These are phyloP conservation scores for Acanthamoeba sp. DNA, from an alignment of 208 protist species.

Conservation along the genomic window DNA sequence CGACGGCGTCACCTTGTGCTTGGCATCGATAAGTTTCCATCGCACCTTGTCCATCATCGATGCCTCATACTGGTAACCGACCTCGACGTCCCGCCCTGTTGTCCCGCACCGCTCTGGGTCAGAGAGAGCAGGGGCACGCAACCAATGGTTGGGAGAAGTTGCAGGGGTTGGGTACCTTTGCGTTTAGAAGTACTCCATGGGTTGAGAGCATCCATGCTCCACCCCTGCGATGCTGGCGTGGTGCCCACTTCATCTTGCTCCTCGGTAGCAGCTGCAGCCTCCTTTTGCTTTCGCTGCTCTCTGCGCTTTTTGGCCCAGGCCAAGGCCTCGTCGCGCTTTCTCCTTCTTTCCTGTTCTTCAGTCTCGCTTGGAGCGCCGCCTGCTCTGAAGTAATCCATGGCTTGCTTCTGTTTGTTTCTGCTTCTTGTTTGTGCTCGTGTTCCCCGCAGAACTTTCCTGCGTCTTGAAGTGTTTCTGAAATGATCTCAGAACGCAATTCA, in stretches of 20 bases:
- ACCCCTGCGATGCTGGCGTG: not conserved
- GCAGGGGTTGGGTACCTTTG: not conserved
- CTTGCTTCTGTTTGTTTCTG: not conserved
- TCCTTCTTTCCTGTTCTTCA: not conserved
- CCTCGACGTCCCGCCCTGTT: not conserved
- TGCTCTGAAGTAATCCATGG: not conserved
- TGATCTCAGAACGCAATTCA: too few species aligned
- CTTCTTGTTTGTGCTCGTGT: not conserved
- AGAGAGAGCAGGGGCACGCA: too few species aligned
- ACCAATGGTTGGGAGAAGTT: too few species aligned
- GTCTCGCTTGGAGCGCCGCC: not conserved
- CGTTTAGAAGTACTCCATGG: not conserved
- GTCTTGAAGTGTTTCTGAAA: not conserved
- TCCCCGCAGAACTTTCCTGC: not conserved
- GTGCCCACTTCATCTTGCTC: not conserved
- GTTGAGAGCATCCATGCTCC: not conserved
- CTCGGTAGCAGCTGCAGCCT: not conserved
- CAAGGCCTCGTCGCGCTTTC: not conserved
- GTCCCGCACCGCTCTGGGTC: too few species aligned
- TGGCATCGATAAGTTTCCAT: not conserved
- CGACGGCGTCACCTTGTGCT: not conserved
- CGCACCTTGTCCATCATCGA: slow-evolving; percentile 16
- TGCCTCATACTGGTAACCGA: not conserved
- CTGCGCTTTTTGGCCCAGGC: not conserved
- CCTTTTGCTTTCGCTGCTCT: not conserved